Base-by-base conservation (phyloP, 2,329 filamentous ascomycete genomes). In the Emergomyces orientalis region DNA sequence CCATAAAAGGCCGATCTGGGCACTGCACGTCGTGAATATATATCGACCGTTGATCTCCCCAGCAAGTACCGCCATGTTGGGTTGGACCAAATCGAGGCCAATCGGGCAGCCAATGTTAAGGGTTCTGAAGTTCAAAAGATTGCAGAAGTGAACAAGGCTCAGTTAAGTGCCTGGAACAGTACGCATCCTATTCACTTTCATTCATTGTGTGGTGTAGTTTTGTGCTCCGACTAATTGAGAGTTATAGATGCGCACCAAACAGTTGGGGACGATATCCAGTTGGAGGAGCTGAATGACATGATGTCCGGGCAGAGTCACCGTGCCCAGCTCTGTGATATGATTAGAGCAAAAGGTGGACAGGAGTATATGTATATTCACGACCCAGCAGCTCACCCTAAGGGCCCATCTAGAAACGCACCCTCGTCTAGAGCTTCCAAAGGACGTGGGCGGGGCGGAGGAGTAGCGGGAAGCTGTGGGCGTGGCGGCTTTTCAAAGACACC, bases 271-370 rank as follows among this genome's bases (percentile, higher is more conserved):
- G 72, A 72, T 11, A 67, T 65, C 25, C 68, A 71, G 3, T 34
- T 71, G 1, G 72, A 76, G 51, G 58, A 70, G 14, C 63, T 77
- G 9, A 67, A 72, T 54, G 65, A 68, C 19, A 62, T 78, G 3
- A 68, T 74, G 55, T 64, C 74, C 54, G 77, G 77, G 13, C 76
- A 78, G 54, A 74, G 64, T 30, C 76, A 78, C 65, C 72, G 76
- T 60, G 67, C 69, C 22, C 62, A 67, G 7, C 67, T 76, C 7
- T 68, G 51, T 57, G 67, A 69, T 19, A 55, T 58, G 8, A 63
- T 73, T 34, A 67, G 62, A 34, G 65, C 63, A 41, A 60, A 65
- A 57, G 67, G 65, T 22, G 66, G 62, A 11, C 65, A 69, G 54
- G 57, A 57, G 9, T 67, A 66, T 49, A 45, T 45, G 9, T 67